Percentiles rank a stretch among this genome's conserved stretches.
These are phyloP conservation scores for Rhodomyrtus psidioides DNA, from an alignment of 441 rosid genomes.

Conservation along the genomic window DNA sequence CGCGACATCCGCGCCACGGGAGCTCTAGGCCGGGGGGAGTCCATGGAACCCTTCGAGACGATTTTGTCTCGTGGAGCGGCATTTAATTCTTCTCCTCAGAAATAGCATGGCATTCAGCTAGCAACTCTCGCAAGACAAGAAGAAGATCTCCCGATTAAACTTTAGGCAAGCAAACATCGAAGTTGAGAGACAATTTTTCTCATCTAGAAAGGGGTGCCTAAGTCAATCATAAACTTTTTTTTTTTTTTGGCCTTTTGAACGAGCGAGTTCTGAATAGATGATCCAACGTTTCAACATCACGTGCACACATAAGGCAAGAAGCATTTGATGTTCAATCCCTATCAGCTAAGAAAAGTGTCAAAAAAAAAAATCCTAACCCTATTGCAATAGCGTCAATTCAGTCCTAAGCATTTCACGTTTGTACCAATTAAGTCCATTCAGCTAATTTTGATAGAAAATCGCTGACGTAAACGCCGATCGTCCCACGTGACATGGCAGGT, in stretches of 20 bases:
- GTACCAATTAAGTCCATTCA: too few relatives aligned
- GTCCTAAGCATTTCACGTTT: too few relatives aligned
- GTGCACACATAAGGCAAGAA: not conserved
- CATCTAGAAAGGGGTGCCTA: not conserved
- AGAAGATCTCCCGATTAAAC: not conserved
- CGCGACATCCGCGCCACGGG: not conserved
- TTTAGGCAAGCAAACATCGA: not conserved
- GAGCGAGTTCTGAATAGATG: not conserved
- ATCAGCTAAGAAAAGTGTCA: not conserved
- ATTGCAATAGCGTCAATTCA: too few relatives aligned
- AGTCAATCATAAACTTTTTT: not conserved
- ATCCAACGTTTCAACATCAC: not conserved
- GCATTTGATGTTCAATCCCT: not conserved
- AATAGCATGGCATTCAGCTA: not conserved
- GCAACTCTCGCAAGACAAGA: not conserved
- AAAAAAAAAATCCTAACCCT: too few relatives aligned
- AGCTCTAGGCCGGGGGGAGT: not conserved
- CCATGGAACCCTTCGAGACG: not conserved
- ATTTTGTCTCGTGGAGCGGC: not conserved
- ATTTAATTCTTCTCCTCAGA: not conserved
- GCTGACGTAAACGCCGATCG: rapidly evolving
- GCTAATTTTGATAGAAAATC: rapidly evolving
- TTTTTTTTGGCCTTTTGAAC: not conserved
- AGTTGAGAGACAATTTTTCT: not conserved
- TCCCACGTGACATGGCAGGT: too few relatives aligned